Conservation (phyloP, 176 grass and related monocot species). For the Avena insularis region DNA sequence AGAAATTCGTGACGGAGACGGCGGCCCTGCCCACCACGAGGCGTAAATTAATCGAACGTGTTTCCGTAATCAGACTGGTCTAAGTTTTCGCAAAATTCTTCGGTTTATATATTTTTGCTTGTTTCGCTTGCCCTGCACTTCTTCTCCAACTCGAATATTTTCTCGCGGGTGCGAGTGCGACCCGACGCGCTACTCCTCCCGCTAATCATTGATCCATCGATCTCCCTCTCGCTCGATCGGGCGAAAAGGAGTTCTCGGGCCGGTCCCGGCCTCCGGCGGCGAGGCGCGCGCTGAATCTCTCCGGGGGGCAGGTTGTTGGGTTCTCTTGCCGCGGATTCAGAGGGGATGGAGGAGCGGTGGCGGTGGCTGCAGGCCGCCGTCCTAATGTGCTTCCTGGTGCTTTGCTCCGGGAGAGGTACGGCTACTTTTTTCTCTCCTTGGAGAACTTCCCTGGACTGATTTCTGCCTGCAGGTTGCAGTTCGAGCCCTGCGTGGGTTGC, state of each 20-base stretch:
- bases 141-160: slow-evolving; percentile 43
- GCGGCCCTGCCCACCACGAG: not conserved
- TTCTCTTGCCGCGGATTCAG: not conserved
- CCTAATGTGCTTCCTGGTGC: slow-evolving; percentile 48
- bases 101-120: not conserved
- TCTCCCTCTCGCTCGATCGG: slow-evolving; percentile 11
- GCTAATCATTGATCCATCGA: slow-evolving; percentile 18
- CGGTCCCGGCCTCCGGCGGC: not conserved
- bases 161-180: not conserved
- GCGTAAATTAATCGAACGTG: not conserved
- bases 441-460: not conserved
- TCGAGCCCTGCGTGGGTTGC: not conserved
- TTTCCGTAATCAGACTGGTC: not conserved
- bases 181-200: not conserved
- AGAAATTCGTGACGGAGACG: not conserved
- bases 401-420: slow-evolving; percentile 68
- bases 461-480: not conserved
- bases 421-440: not conserved
- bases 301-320: not conserved
- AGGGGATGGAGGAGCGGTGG: slow-evolving; percentile 58
- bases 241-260: not conserved
- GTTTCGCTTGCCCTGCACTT: slow-evolving; percentile 35
- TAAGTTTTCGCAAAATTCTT: not conserved
- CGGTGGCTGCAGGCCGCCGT: slow-evolving; percentile 43
- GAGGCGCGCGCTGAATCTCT: slow-evolving; percentile 1